phyloP scores from a whole-genome alignment of 257 asterid genomes.

The Verbascum thapsus region DNA sequence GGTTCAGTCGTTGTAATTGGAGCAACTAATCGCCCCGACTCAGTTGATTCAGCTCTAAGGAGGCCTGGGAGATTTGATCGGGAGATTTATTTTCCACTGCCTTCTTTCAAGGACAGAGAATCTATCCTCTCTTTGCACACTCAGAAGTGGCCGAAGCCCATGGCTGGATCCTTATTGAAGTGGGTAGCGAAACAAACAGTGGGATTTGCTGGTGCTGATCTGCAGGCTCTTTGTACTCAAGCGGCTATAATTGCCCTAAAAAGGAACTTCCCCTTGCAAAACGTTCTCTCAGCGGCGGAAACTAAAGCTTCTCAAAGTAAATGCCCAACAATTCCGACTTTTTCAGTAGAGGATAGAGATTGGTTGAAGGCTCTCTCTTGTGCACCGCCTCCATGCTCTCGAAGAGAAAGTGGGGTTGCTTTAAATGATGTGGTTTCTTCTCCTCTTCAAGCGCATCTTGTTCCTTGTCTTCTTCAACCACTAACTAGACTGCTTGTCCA shows the following conservation, averaged over 20 bases:
- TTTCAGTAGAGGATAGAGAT: conserved; percentile 88
- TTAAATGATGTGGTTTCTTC: conserved; percentile 72
- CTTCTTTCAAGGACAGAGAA: conserved; percentile 87
- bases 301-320: conserved; percentile 39
- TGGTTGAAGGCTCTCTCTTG: conserved; percentile 90
- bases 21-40: conserved; percentile 98
- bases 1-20: conserved; percentile 99
- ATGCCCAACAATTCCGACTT: conserved; percentile 60
- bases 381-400: conserved; percentile 94
- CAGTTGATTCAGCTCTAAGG: conserved; percentile 97
- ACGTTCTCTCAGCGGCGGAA: conserved; percentile 69
- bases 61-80: conserved; percentile 99
- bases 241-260: conserved; percentile 82
- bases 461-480: conserved; percentile 75
- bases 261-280: conserved; percentile 85
- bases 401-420: conserved; percentile 87
- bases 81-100: conserved; percentile 93
- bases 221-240: conserved; percentile 98
- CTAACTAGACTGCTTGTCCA: conserved; percentile 64
- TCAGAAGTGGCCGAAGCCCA: conserved; percentile 89
- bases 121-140: conserved; percentile 89
- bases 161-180: conserved; percentile 76
- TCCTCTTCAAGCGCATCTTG: conserved; percentile 72
- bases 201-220: conserved; percentile 99
- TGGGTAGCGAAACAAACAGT: conserved; percentile 82